Base-by-base conservation (phyloP, 306 rosid species). In the Citrullus amarus region DNA sequence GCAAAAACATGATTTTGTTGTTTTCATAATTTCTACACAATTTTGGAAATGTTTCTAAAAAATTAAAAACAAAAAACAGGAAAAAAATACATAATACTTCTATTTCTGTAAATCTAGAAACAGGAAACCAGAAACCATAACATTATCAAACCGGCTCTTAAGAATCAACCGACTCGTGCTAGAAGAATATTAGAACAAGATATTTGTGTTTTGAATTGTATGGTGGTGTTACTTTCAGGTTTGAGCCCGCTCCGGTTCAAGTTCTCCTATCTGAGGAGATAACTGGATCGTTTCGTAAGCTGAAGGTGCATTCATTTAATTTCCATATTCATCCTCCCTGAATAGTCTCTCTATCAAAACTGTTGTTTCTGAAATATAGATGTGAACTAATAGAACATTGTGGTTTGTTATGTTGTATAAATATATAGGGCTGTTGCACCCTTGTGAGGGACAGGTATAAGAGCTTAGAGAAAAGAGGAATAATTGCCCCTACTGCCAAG, bases 401-500 rank as follows among this genome's bases (percentile, higher is more conserved):
- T 50, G 50, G 67, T 80, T 38, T 38, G 72, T 79, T 43, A 65
- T 83, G 12, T 50, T 75, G 39, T 81, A 84, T 56, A 66, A 79
- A 16, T 79, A 61, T 62, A 59, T 68, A 95, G 99, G 96, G 92
- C 15, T 95, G 97, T 57, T 90, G 90, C 85, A 95, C 90, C 61
- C 96, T 95, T 68, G 80, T 87, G 63, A 92, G 89, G 86, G 99
- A 92, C 75, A 83, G 97, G 77, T 92, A 86, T 67, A 96, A 92
- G 78, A 96, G 98, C 86, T 78, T 96, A 10, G 90, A 96, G 82
- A 92, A 92, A 82, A 88, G 99, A 84, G 99, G 99, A 84, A 55
- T 96, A 81, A 82, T 95, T 82, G 89, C 88, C 71, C 97, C 97
- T 30, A 81, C 76, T 41, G 60, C 82, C 63, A 88, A 78, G 81